Evolutionary conservation across 768 basidiomycete species (phyloP).

Genomic region (Calocybe gangraenosa): DNA sequence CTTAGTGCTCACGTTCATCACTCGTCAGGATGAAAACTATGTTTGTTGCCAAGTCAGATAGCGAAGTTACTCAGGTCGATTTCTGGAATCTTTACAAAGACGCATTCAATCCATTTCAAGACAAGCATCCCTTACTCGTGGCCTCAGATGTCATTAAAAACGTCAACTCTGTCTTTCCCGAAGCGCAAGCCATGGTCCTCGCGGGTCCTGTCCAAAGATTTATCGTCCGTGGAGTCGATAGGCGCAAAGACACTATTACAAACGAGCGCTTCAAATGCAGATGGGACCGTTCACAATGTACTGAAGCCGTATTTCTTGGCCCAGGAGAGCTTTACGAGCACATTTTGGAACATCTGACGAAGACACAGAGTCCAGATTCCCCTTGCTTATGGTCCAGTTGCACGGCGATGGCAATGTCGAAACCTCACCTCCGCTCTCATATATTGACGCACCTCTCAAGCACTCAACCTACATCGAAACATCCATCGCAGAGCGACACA

Average conservation of each 20-base stretch:
- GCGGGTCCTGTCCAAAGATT: conserved; percentile 71
- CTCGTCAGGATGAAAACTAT: conserved; percentile 84
- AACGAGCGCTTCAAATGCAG: conserved; percentile 70
- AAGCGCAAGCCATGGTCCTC: conserved; percentile 84
- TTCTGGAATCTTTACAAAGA: conserved; percentile 95
- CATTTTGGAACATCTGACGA: conserved; percentile 53
- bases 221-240: conserved; percentile 82
- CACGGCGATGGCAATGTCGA: conserved; percentile 39
- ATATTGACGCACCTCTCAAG: conserved; percentile 74
- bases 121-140: conserved; percentile 59
- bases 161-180: conserved; percentile 79
- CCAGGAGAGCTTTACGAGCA: conserved; percentile 74
- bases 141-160: conserved; percentile 96
- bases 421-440: conserved; percentile 56
- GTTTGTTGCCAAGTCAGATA: conserved; percentile 71
- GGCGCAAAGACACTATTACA: conserved; percentile 53
- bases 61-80: conserved; percentile 88
- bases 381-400: conserved; percentile 77
- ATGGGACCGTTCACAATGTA: conserved; percentile 67
- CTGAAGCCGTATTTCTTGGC: conserved; percentile 39
- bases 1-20: conserved; percentile 1
- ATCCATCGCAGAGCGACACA: conserved; percentile 69
- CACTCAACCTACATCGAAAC: conserved; percentile 48
- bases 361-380: conserved; percentile 37
- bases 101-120: conserved; percentile 60